Base-by-base conservation (phyloP, 768 basidiomycete genomes). In the Trametes gibbosa region DNA sequence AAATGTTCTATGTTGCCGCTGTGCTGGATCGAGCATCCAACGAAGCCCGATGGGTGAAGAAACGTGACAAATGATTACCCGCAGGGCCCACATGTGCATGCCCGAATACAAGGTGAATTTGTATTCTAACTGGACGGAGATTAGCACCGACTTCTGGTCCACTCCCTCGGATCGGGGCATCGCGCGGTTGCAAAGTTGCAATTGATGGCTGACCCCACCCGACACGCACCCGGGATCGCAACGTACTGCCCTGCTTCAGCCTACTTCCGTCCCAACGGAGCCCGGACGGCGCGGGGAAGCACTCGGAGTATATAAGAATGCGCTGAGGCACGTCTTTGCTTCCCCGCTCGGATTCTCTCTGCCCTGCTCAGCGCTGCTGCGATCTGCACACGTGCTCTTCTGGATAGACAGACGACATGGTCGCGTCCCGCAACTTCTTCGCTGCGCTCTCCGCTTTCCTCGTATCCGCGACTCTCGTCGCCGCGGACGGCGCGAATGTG, bases 341-440 rank as follows among this genome's bases (percentile, higher is more conserved):
- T 32, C n/a, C n/a, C n/a, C n/a, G n/a, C n/a, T n/a, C n/a, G n/a
- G 29, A 32, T 10, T 32, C 29, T 32, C 5, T 10, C 10, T 32
- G 5, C 29, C 29, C 29, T 16, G 40, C 56, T 7, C 27, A n/a
- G n/a, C n/a, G n/a, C n/a, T n/a, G n/a, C n/a, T n/a, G n/a, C n/a
- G n/a, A n/a, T n/a, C n/a, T n/a, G n/a, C n/a, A n/a, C n/a, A n/a
- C n/a, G 32, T 14, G 43, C 14, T n/a, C 32, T 19, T 14, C 52
- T 23, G 24, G 6, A 24, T 17, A 43, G 41, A 27, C 53, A 32
- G 47, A 16, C 41, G 46, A 41, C n/a, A 62, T 62, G 61, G 25
- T 58, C 27, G 54, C 56, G 39, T 50, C 55, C n/a, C 40, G 40
- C 34, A 42, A 29, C 24, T 54, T 62, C 61, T 24, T 62, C 34